phyloP scores from a whole-genome alignment of 768 basidiomycete genomes.

The Podaxis sp. region DNA sequence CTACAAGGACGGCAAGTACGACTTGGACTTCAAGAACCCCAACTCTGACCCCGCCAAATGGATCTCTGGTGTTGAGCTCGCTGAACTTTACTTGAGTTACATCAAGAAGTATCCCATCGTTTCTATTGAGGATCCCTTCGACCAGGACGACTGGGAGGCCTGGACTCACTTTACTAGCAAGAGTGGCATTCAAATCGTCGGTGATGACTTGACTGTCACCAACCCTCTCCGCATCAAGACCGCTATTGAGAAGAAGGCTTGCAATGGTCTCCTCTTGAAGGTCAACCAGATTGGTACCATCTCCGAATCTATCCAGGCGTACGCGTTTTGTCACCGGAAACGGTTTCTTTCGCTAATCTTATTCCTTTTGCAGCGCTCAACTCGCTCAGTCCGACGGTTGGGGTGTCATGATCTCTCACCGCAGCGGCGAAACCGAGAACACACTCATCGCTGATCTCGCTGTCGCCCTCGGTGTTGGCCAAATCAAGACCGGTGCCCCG shows the following conservation, averaged over 20 bases:
- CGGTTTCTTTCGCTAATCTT: not conserved
- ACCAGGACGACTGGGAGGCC: constrained; percentile 99
- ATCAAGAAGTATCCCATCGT: constrained; percentile 94
- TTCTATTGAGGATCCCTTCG: constrained; percentile 97
- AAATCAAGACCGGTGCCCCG: constrained; percentile 99
- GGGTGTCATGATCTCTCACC: constrained; percentile 99
- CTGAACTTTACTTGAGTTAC: constrained; percentile 85
- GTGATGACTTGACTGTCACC: constrained; percentile 97
- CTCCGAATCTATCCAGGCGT: constrained; percentile 99
- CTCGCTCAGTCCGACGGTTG: constrained; percentile 94
- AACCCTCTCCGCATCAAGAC: constrained; percentile 97
- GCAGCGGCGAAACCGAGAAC: constrained; percentile 97
- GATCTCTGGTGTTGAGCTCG: constrained; percentile 91
- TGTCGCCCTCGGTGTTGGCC: constrained; percentile 88
- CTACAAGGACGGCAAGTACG: constrained; percentile 99
- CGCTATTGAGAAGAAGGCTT: constrained; percentile 99
- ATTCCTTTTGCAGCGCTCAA: constrained; percentile 64
- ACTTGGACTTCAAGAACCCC: constrained; percentile 99
- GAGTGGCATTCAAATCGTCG: constrained; percentile 86
- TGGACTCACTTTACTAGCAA: constrained; percentile 89
- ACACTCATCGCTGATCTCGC: constrained; percentile 94
- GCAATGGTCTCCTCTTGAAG: constrained; percentile 98
- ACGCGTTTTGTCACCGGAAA: constrained; percentile 31
- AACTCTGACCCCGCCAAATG: constrained; percentile 97
- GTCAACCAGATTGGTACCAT: constrained; percentile 99